Evolutionary conservation across 148 eudicot genomes (phyloP).

Genomic region (Spergularia marina): DNA sequence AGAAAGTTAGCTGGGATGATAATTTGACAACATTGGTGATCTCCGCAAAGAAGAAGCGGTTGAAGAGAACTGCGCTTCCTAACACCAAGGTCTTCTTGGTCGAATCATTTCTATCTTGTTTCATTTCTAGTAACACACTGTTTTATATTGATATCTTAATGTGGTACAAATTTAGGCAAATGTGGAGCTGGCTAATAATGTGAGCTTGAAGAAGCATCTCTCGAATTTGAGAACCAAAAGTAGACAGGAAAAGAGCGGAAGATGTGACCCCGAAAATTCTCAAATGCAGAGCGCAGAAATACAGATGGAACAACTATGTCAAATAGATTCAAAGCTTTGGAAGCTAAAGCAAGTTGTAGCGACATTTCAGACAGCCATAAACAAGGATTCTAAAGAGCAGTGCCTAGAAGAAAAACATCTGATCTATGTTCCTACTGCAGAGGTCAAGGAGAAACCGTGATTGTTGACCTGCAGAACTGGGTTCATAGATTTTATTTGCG

Average conservation of each 20-base stretch:
- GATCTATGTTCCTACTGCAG: conserved; percentile 58
- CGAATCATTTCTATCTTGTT: neutral
- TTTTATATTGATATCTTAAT: neutral
- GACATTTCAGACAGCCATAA: conserved; percentile 31
- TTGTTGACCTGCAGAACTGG: neutral
- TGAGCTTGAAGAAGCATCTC: conserved; percentile 54
- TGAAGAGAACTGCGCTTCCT: conserved; percentile 1
- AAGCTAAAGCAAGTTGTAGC: conserved; percentile 45
- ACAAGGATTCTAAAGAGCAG: conserved; percentile 22
- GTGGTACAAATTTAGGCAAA: conserved; percentile 28
- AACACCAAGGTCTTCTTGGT: conserved; percentile 18
- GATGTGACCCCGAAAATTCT: neutral
- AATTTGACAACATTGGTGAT: conserved; percentile 21
- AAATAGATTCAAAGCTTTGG: conserved; percentile 50
- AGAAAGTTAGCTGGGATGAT: conserved; percentile 31
- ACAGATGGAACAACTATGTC: conserved; percentile 59
- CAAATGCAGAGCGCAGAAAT: conserved; percentile 42
- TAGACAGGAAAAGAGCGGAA: conserved; percentile 11
- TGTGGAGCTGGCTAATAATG: conserved; percentile 46
- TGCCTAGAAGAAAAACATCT: conserved; percentile 24
- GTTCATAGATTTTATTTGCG: no score
- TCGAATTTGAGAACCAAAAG: conserved; percentile 29
- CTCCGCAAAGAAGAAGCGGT: conserved; percentile 19
- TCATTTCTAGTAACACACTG: no score
- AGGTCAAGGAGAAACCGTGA: conserved; percentile 59